These are phyloP conservation scores for Fraxinus pennsylvanica DNA, from an alignment of 257 asterid species.

Conservation along the genomic window DNA sequence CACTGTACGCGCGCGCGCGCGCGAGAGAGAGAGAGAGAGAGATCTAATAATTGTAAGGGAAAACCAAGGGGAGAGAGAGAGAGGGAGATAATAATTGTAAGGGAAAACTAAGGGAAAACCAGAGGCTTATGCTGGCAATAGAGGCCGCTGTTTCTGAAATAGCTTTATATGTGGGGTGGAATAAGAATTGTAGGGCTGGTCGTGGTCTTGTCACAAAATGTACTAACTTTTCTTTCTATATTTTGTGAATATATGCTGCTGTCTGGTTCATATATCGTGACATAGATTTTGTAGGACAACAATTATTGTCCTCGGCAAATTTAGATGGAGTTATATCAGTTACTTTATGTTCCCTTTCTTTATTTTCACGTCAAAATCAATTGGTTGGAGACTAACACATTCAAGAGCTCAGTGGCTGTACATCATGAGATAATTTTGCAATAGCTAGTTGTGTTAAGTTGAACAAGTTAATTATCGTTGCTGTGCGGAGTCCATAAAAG, in stretches of 20 bases:
- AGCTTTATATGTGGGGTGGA: background rate
- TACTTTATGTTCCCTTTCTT: background rate
- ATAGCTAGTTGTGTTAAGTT: too few relatives aligned
- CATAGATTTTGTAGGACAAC: conserved; percentile 3
- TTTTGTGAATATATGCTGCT: background rate
- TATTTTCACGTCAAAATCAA: background rate
- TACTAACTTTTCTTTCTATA: background rate
- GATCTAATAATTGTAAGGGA: background rate
- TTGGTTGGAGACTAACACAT: background rate
- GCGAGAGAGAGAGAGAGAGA: background rate
- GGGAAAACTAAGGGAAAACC: background rate
- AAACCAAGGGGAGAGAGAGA: background rate
- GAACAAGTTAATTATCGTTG: too few relatives aligned
- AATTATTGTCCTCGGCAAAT: background rate
- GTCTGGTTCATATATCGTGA: background rate
- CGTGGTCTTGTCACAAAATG: conserved; percentile 1
- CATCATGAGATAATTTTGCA: too few relatives aligned
- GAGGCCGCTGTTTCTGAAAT: background rate
- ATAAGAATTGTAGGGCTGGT: background rate
- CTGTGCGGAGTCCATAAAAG: too few relatives aligned
- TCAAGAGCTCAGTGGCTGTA: background rate
- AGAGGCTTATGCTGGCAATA: background rate
- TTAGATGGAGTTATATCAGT: background rate
- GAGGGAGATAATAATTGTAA: background rate
- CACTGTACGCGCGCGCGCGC: too few relatives aligned